Conservation (phyloP, 805 yeast species). For the Myxozyma lipomycoides region DNA sequence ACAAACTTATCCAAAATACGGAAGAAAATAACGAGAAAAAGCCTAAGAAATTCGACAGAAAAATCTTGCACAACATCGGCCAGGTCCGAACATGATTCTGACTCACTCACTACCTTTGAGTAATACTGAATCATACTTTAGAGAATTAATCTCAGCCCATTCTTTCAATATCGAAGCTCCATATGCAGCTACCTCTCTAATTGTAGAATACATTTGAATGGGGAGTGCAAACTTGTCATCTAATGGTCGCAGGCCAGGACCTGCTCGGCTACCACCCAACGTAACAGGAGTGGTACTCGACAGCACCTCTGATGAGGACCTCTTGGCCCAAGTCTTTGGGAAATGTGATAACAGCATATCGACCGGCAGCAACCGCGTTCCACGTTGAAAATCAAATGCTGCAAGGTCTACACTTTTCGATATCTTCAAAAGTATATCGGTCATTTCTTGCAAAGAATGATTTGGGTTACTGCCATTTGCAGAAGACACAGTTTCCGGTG, state of each 20-base stretch:
- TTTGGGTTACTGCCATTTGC: background rate
- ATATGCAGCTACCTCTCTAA: slow-evolving; percentile 43
- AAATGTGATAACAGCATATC: slow-evolving; percentile 14
- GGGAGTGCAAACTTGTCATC: slow-evolving; percentile 39
- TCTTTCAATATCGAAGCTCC: slow-evolving; percentile 37
- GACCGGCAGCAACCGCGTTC: slow-evolving; percentile 12
- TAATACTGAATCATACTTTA: slow-evolving; percentile 48
- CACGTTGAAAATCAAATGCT: slow-evolving; percentile 25
- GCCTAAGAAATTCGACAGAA: too few species aligned
- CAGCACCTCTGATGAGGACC: background rate
- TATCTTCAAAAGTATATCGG: slow-evolving; percentile 4
- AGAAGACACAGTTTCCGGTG: slow-evolving; percentile 7
- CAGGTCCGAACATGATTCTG: too few species aligned
- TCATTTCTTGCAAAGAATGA: background rate
- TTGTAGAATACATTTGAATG: slow-evolving; percentile 38
- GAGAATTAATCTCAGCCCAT: slow-evolving; percentile 33
- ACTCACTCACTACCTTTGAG: too few species aligned
- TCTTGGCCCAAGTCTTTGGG: slow-evolving; percentile 26
- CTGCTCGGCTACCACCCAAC: slow-evolving; percentile 16
- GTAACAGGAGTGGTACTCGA: background rate
- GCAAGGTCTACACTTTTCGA: slow-evolving; percentile 21
- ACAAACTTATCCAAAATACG: background rate
- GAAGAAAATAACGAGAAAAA: background rate
- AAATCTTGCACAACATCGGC: too few species aligned
- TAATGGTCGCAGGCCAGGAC: slow-evolving; percentile 33